phyloP scores from a whole-genome alignment of 2,329 filamentous ascomycete species.

The Shiraia bambusicola region DNA sequence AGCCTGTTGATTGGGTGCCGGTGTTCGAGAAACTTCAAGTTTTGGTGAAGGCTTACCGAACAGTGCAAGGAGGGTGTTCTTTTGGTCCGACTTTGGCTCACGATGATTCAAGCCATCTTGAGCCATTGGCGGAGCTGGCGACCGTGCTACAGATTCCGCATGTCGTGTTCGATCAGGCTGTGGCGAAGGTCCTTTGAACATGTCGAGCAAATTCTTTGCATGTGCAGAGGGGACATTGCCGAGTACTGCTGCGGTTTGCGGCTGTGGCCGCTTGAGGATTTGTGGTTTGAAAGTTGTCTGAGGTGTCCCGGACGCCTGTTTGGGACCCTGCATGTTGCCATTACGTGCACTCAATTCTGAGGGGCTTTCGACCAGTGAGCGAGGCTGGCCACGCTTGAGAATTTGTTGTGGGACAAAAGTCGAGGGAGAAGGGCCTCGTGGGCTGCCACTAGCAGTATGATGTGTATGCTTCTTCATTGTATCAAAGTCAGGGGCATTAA shows the following conservation, averaged over 20 bases:
- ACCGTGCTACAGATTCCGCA: conserved; percentile 8
- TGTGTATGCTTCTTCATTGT: conserved; percentile 40
- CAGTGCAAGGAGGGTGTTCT: conserved; percentile 40
- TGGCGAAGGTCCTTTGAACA: conserved; percentile 21
- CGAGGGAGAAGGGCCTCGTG: conserved; percentile 33
- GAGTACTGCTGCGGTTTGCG: conserved; percentile 21
- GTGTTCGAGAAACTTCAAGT: conserved; percentile 10
- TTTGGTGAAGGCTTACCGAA: conserved; percentile 33
- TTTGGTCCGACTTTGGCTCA: conserved; percentile 36
- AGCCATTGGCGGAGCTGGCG: conserved; percentile 10
- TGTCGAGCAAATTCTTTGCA: conserved; percentile 21
- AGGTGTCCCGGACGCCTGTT: conserved; percentile 8
- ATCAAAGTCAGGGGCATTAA: conserved; percentile 47
- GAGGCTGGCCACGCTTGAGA: conserved; percentile 20
- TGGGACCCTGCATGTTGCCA: conserved; percentile 7
- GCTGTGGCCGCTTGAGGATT: conserved; percentile 40
- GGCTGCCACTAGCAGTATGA: conserved; percentile 20
- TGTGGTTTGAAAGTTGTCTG: conserved; percentile 37
- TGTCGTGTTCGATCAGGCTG: conserved; percentile 4
- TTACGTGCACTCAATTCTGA: conserved; percentile 3
- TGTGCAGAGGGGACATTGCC: conserved; percentile 16
- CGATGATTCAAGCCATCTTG: conserved; percentile 24
- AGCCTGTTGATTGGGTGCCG: conserved; percentile 13
- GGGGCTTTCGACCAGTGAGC: conserved; percentile 7
- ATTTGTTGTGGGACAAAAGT: conserved; percentile 34